Evolutionary conservation across 345 rosid genomes (phyloP).

Genomic region (Melaleuca quinquenervia): DNA sequence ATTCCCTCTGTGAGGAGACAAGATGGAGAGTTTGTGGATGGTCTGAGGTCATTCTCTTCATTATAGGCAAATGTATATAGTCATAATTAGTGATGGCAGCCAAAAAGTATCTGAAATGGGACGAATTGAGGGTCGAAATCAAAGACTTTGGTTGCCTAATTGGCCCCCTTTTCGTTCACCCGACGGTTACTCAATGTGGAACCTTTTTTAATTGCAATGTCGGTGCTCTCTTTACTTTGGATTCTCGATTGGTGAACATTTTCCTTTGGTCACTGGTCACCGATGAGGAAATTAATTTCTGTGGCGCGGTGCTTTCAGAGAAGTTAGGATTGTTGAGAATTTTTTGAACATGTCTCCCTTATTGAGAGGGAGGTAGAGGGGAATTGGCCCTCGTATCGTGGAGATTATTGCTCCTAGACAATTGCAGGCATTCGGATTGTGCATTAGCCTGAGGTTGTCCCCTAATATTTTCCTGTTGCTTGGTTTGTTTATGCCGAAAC

Average conservation of each 20-base stretch:
- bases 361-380: neutral
- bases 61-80: no score
- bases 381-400: no score
- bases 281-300: rapidly evolving
- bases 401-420: no score
- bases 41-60: no score
- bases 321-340: neutral
- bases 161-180: neutral
- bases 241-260: no score
- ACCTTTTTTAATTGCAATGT: neutral
- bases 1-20: neutral
- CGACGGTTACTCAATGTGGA: rapidly evolving
- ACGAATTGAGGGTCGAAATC: neutral
- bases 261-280: no score
- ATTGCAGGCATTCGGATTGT: no score
- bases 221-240: neutral
- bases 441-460: no score
- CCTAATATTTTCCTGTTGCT: neutral
- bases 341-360: rapidly evolving
- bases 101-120: neutral
- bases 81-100: no score
- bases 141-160: neutral
- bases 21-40: no score
- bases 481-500: neutral
- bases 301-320: rapidly evolving